Base-by-base conservation (phyloP, 495 filamentous ascomycete genomes). In the Hyaloscypha finlandica region DNA sequence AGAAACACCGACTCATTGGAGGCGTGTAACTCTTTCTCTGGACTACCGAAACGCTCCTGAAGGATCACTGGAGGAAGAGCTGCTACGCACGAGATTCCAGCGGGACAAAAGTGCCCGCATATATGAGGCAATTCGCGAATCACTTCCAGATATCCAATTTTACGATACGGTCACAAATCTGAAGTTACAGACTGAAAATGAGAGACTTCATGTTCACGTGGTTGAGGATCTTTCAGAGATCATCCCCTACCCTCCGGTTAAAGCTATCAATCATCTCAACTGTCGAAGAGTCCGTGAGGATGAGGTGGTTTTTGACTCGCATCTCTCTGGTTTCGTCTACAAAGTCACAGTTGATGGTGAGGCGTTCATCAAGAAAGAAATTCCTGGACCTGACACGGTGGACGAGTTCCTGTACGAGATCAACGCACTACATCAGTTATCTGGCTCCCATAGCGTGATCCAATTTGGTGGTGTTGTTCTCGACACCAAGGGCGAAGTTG, bases 391-490 rank as follows among this genome's bases (percentile, higher is more conserved):
- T 0, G 94, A 99, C 75, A 95, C 91, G 0, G 89, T 98, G 32
- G 95, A 99, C 68, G 95, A 99, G 74, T 99, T 99, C 73, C 82
- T 98, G 14, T 99, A 99, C 78, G 95, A 99, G 76, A 91, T 98
- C 71, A 98, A 98, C 77, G 95, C 96, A 12, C 86, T 99, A 22
- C 88, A 91, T 72, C 87, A 88, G 16, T 80, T 98, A n/a, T 80
- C 82, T 42, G 87, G 81, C 61, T 89, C 90, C 0, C 79, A 86
- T 12, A 90, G 89, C 73, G 92, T 99, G 55, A 95, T 98, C 59
- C 85, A 88, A 51, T 94, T 98, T 73, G 88, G 92, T 64, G 95
- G 92, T 29, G 86, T 97, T 35, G 90, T 99, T 32, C 88, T 97
- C 19, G 93, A 97, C 76, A 92, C 96, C 54, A 79, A 83, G 14